phyloP scores from a whole-genome alignment of 352 stramenopile species.

The Hyaloperonospora arabidopsidis region DNA sequence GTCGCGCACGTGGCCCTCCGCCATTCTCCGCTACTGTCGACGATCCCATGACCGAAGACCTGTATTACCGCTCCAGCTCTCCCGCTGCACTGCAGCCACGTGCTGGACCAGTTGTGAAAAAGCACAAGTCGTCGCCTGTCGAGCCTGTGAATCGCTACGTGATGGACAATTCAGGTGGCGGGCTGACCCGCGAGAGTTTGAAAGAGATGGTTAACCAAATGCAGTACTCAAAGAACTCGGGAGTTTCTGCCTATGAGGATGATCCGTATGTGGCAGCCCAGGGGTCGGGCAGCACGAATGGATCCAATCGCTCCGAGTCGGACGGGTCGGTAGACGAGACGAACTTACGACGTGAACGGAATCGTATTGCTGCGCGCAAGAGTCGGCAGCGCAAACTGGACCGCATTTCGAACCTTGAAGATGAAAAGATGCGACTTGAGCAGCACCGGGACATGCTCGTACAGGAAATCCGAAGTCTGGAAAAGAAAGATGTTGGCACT shows the following conservation, averaged over 20 bases:
- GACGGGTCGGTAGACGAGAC: constrained; percentile 69
- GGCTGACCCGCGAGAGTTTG: constrained; percentile 52
- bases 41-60: constrained; percentile 35
- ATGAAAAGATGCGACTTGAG: constrained; percentile 83
- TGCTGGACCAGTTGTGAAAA: constrained; percentile 37
- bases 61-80: constrained; percentile 40
- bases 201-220: constrained; percentile 45
- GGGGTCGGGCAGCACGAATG: constrained; percentile 40
- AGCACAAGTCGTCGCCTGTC: constrained; percentile 47
- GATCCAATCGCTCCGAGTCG: constrained; percentile 64
- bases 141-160: constrained; percentile 46
- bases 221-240: constrained; percentile 36
- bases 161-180: constrained; percentile 18
- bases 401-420: constrained; percentile 80
- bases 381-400: constrained; percentile 79
- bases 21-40: constrained; percentile 14
- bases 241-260: constrained; percentile 49
- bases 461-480: constrained; percentile 75
- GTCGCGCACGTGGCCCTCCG: constrained; percentile 10
- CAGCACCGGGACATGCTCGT: constrained; percentile 82
- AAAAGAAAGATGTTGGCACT: constrained; percentile 63
- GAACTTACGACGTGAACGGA: constrained; percentile 72
- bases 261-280: constrained; percentile 50
- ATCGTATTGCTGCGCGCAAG: constrained; percentile 79
- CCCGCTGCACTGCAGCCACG: constrained; percentile 58